Evolutionary conservation across 176 grass and related monocot genomes (phyloP), one percentile per base, ranked within the genome.

Genomic region (Avena sativa): DNA sequence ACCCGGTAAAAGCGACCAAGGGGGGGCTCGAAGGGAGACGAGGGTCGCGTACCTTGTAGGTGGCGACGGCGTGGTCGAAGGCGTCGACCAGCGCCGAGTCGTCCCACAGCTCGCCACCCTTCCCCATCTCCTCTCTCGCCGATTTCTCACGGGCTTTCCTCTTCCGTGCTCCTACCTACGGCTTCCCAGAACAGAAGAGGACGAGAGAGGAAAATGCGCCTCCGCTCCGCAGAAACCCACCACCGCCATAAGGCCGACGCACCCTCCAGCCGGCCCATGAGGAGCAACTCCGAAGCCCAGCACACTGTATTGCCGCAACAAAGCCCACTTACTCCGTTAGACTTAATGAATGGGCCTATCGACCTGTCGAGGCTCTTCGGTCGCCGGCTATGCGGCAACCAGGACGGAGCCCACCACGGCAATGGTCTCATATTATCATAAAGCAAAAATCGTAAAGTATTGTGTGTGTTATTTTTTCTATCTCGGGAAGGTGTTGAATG

Each of bases 11-110:
- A 40, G 38, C 2, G 50, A 67, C 48, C 12, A 52, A 2, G 32
- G 28, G 26, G 49, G 48, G 32, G 61, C 19, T 56, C 5, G 65
- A 46, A 34, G 63, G 80, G 46, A 19, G 64, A 23, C 53, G 9
- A 11, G 15, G 52, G 70, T 20, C 4, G 75, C 40, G 0, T 81
- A 95, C 93, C 91, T 95, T 98, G 83, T 83, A 93, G 76, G 86
- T 89, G 67, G 83, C 73, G 59, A 95, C 73, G 85, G 91, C 93
- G 49, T 79, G 83, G 85, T 98, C 87, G 76, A 98, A 98, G 65
- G 95, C 95, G 71, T 90, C 71, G 5, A 98, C 81, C 51, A 98
- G 93, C 76, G 89, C 89, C 9, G 93, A 95, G 71, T 98, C 93
- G 58, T 93, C 89, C 95, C 95, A 98, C 16, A 92, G 93, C 11